Base-by-base conservation (phyloP, 1,139 yeast genomes). In the Torulaspora globosa region DNA sequence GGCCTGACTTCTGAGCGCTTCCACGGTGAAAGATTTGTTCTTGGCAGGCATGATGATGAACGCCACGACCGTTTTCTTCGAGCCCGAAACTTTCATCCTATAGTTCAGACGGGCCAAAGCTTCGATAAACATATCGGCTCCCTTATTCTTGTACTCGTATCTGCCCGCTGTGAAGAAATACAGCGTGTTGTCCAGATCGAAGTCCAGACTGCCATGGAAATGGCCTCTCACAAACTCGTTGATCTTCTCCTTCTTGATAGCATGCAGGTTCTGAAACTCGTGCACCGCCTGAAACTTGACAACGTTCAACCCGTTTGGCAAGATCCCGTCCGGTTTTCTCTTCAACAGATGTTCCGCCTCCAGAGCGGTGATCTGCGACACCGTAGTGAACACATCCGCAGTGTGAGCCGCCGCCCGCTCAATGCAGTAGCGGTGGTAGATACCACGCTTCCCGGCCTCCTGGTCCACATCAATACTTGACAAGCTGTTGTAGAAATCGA, bases 11-110 rank as follows among this genome's bases (percentile, higher is more conserved):
- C 85, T 86, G 62, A 92, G 77, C 14, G 97, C 92, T 66, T 92
- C 98, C 35, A 89, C 95, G 1, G 97, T 92, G 70, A 89, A 92
- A 1, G 97, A 89, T 59, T 84, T 84, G 48, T 95, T 90, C 47
- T 83, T 80, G 16, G 97, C 97, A 1, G 98, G 98, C 98, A 92
- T 92, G 67, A 92, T 90, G 60, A 92, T 87, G 66, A 92, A 92
- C n/a, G 97, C 97, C 40, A 92, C 97, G 28, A 92, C 94, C 0
- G 97, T 92, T 74, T 83, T 84, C 59, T 85, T 86, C 11, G 96
- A 85, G 33, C 88, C 89, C 6, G 80, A 68, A 53, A 80, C 82
- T 70, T 92, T 89, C 63, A 92, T 78, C 54, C 81, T 78, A 67
- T 90, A 92, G 69, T 92, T 92, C 63, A 92, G 78, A 58, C 98